phyloP scores from a whole-genome alignment of 164 flowering plant genomes.

The Vitis rupestris region DNA sequence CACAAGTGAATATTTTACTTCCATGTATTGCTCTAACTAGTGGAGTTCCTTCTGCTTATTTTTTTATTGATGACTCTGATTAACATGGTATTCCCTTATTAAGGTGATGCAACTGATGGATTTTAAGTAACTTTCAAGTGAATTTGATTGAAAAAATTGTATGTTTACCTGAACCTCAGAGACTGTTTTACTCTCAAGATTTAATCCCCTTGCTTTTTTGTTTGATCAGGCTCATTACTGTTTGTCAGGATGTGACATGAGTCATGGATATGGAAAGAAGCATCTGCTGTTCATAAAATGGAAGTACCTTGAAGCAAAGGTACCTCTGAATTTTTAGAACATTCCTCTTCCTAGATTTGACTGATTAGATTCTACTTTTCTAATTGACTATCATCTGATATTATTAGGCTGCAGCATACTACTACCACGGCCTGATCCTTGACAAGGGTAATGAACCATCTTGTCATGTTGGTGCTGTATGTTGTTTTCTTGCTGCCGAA shows the following conservation, averaged over 20 bases:
- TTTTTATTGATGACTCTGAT: neutral
- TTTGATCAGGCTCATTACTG: constrained; percentile 64
- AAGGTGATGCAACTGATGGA: no score
- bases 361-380: neutral
- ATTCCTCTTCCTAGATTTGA: no score
- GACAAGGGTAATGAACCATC: constrained; percentile 84
- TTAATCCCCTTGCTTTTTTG: neutral
- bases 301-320: constrained; percentile 96
- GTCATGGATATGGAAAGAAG: constrained; percentile 55
- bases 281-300: constrained; percentile 77
- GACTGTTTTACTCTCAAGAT: neutral
- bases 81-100: no score
- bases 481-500: constrained; percentile 84
- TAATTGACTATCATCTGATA: neutral
- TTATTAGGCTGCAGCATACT: constrained; percentile 90
- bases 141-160: neutral
- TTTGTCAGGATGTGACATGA: constrained; percentile 48
- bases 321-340: constrained; percentile 10
- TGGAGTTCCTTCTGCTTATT: neutral
- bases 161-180: neutral
- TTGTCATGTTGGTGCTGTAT: constrained; percentile 62
- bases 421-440: constrained; percentile 79
- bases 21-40: no score
- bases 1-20: neutral
- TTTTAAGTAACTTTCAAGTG: no score